These are phyloP conservation scores for Magnusiomyces ingens DNA, from an alignment of 1,139 yeast species.

Conservation along the genomic window DNA sequence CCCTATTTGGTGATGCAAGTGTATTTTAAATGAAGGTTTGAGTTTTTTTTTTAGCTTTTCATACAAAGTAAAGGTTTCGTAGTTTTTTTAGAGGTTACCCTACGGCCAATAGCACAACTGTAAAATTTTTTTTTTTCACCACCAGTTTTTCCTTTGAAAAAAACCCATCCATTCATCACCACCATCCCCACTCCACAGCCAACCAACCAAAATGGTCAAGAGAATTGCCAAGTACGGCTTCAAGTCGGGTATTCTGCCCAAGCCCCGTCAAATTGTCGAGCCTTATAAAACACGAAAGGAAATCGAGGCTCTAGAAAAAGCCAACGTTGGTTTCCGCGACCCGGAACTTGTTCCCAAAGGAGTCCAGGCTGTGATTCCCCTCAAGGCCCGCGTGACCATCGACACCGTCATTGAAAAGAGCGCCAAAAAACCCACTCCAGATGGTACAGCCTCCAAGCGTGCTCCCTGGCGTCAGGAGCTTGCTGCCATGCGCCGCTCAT, in stretches of 20 bases:
- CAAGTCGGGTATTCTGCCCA: conserved; percentile 79
- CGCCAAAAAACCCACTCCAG: conserved; percentile 37
- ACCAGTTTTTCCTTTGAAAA: too few species aligned
- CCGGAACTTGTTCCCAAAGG: conserved; percentile 68
- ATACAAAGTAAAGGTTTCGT: too few species aligned
- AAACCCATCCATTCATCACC: too few species aligned
- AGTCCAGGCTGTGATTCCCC: conserved; percentile 41
- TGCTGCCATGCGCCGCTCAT: conserved; percentile 67
- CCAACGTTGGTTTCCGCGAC: conserved; percentile 64
- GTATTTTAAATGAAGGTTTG: too few species aligned
- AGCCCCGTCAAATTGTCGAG: conserved; percentile 62
- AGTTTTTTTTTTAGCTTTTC: too few species aligned
- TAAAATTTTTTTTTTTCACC: too few species aligned
- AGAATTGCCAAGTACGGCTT: conserved; percentile 42
- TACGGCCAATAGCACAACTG: too few species aligned
- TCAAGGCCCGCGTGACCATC: conserved; percentile 48
- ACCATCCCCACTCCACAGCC: too few species aligned
- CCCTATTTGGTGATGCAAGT: too few species aligned
- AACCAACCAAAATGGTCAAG: conserved; percentile 36
- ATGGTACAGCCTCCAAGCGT: conserved; percentile 32
- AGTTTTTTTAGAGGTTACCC: too few species aligned
- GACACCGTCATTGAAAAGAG: conserved; percentile 49
- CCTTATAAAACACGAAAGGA: conserved; percentile 36
- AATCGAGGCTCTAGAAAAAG: conserved; percentile 37
- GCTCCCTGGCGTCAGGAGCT: conserved; percentile 47